Conservation (phyloP, 768 basidiomycete genomes). For the Tulasnella sp. region DNA sequence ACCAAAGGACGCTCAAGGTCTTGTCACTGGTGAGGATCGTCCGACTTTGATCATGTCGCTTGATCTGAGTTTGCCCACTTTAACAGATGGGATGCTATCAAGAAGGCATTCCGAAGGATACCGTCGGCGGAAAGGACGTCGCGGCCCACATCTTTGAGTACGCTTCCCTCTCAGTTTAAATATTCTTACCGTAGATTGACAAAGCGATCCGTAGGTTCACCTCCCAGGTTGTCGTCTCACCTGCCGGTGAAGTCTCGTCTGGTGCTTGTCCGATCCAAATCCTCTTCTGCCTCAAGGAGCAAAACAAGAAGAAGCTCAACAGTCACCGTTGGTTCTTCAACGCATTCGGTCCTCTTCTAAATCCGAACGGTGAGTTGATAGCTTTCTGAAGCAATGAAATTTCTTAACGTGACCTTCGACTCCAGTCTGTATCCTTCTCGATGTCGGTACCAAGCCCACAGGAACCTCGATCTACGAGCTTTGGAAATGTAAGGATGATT, state of each 20-base stretch:
- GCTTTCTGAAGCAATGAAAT: neutral
- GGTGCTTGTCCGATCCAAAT: constrained; percentile 75
- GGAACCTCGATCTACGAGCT: constrained; percentile 91
- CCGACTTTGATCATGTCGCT: constrained; percentile 9
- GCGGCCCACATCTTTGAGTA: constrained; percentile 92
- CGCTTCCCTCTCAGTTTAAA: constrained; percentile 19
- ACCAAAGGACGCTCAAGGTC: constrained; percentile 84
- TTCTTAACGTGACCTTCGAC: neutral
- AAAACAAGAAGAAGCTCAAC: constrained; percentile 96
- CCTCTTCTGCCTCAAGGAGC: constrained; percentile 86
- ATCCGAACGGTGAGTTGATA: constrained; percentile 53
- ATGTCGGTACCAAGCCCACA: constrained; percentile 93
- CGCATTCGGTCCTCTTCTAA: constrained; percentile 78
- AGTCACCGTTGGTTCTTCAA: constrained; percentile 98
- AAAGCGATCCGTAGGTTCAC: constrained; percentile 43
- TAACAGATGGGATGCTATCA: constrained; percentile 73
- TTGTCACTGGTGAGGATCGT: constrained; percentile 50
- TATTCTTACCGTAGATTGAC: constrained; percentile 12
- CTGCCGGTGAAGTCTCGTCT: constrained; percentile 64
- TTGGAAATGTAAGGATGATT: constrained; percentile 66
- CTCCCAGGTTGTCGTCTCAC: constrained; percentile 63
- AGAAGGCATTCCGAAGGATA: constrained; percentile 83
- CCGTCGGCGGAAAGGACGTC: constrained; percentile 78
- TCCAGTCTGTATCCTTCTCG: constrained; percentile 76
- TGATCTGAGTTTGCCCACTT: neutral